Evolutionary conservation across 345 rosid genomes (phyloP).

Genomic region (Salix brachista): DNA sequence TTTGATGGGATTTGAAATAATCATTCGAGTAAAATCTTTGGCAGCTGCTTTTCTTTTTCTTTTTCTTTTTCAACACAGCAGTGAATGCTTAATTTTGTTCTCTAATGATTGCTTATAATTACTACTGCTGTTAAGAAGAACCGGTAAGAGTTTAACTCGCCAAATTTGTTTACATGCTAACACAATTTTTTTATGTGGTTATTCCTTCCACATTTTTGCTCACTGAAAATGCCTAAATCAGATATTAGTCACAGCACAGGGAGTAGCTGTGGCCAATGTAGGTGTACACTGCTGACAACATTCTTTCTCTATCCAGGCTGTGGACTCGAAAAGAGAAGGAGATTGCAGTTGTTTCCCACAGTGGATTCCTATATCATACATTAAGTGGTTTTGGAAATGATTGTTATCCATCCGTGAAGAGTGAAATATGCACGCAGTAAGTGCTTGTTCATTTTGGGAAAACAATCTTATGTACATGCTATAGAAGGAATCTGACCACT

Average conservation of each 20-base stretch:
- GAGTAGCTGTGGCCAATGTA: not conserved
- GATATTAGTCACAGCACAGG: not conserved
- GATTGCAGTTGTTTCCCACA: conserved; percentile 76
- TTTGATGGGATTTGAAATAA: not conserved
- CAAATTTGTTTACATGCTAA: not conserved
- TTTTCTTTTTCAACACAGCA: not conserved
- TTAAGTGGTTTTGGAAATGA: conserved; percentile 54
- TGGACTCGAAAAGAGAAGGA: conserved; percentile 67
- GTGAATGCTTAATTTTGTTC: not conserved
- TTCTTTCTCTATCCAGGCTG: conserved; percentile 43
- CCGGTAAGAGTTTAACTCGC: not conserved
- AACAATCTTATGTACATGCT: not conserved
- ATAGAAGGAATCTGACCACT: too few relatives aligned
- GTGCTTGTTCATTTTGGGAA: conserved; percentile 15
- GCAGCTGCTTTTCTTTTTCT: not conserved
- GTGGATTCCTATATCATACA: conserved; percentile 55
- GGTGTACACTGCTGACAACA: not conserved
- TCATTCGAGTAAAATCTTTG: not conserved
- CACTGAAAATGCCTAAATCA: not conserved
- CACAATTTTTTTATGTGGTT: not conserved
- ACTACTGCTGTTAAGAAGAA: not conserved
- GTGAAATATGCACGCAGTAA: conserved; percentile 57
- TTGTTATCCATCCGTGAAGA: conserved; percentile 44
- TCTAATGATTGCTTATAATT: not conserved
- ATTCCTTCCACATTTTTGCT: not conserved